phyloP scores from a whole-genome alignment of 805 yeast genomes.

The Sungouiozyma intestinalis region DNA sequence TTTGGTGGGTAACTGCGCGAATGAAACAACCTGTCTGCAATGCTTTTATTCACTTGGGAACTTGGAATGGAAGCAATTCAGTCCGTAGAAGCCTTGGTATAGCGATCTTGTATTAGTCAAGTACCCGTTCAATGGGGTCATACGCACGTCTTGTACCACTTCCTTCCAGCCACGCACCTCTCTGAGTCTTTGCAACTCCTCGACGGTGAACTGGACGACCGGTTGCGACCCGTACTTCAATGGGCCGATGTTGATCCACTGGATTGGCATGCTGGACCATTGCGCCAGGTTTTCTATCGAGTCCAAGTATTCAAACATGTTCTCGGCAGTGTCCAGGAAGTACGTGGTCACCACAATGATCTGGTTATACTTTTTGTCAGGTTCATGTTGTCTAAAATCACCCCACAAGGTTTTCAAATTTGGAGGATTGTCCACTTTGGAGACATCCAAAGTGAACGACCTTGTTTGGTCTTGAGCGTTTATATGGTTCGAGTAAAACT shows the following conservation, averaged over 20 bases:
- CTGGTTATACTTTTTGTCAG: slow-evolving; percentile 30
- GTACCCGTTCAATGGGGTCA: slow-evolving; percentile 43
- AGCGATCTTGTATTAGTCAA: slow-evolving; percentile 54
- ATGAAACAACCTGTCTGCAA: neutral
- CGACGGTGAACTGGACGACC: slow-evolving; percentile 56
- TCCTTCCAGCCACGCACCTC: slow-evolving; percentile 54
- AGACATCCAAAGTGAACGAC: slow-evolving; percentile 21
- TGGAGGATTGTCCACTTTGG: slow-evolving; percentile 31
- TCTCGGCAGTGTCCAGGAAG: slow-evolving; percentile 89
- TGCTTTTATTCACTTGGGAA: neutral
- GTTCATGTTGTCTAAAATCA: slow-evolving; percentile 51
- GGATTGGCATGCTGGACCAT: slow-evolving; percentile 35
- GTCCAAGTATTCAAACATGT: slow-evolving; percentile 64
- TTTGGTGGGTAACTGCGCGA: slow-evolving; percentile 26
- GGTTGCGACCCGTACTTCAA: slow-evolving; percentile 85
- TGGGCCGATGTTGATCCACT: slow-evolving; percentile 91
- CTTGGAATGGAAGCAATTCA: slow-evolving; percentile 33
- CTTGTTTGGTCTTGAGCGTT: slow-evolving; percentile 41
- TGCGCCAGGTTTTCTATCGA: slow-evolving; percentile 40
- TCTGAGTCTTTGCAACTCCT: slow-evolving; percentile 54
- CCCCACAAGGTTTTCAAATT: slow-evolving; percentile 42
- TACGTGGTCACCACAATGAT: slow-evolving; percentile 58
- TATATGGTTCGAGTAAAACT: slow-evolving; percentile 58
- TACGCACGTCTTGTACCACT: slow-evolving; percentile 21
- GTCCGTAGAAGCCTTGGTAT: slow-evolving; percentile 74